Base-by-base conservation (phyloP, 2,329 filamentous ascomycete genomes). In the Cordyceps pruinosa region DNA sequence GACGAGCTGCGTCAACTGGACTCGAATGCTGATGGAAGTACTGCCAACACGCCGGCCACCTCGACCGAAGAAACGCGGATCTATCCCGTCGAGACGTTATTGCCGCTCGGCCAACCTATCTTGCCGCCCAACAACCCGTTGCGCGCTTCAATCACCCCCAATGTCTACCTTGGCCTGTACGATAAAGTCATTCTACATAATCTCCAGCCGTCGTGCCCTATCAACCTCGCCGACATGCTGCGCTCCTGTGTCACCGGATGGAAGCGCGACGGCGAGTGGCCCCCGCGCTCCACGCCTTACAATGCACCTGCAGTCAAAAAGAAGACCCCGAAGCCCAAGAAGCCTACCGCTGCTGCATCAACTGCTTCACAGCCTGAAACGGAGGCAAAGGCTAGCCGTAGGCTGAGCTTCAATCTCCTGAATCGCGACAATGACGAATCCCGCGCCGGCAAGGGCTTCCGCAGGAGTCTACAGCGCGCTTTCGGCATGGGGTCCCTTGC, bases 201-300 rank as follows among this genome's bases (percentile, higher is more conserved):
- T 37, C 81, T 94, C 61, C 89, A 90, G 3, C 93, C 93, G 0
- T 87, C 88, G 1, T 89, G 95, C 17, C 93, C 93, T 4, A 88
- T 97, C 66, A 97, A 96, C 64, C 81, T 97, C 0, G 75, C 80
- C 30, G 90, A 96, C 64, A 86, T 97, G 75, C 84, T 89, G 23
- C 81, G 84, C 10, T 84, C 89, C 13, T 88, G 93, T 62, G 91
- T 97, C 1, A 80, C 87, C 28, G 93, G 93, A 44, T 97, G 93
- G 93, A 96, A 95, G 71, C 81, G 89, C 41, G 90, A 94, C 65
- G 92, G 91, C 17, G 90, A 96, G 70, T 97, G 93, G 93, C 92
- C 93, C 5, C 90, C 19, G 66, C 79, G 47, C 64, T 76, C 46
- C 75, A 81, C 66, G 69, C 77, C 61, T 74, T 57, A 73, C 63